These are phyloP conservation scores for Rhododendron simsii DNA, from an alignment of 148 eudicot species.

Conservation along the genomic window DNA sequence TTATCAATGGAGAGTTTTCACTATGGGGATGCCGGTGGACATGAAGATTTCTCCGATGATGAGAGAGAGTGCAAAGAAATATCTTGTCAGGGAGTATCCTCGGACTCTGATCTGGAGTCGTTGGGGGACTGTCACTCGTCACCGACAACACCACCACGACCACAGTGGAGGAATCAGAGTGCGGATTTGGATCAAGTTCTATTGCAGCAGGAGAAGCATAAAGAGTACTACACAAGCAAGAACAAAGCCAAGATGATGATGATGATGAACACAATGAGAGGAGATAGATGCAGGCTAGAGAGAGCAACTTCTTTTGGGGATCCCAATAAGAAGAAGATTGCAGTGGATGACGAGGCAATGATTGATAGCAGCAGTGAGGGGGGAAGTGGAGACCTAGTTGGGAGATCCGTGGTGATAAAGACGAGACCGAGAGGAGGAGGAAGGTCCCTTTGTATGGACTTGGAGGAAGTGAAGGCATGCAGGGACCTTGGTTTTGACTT, in stretches of 20 bases:
- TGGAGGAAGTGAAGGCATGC: slow-evolving; percentile 32
- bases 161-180: not conserved
- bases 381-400: slow-evolving; percentile 1
- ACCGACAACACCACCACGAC: slow-evolving; percentile 6
- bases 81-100: not conserved
- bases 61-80: not conserved
- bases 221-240: slow-evolving; percentile 1
- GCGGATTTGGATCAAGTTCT: not conserved
- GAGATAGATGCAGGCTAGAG: not conserved
- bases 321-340: not conserved
- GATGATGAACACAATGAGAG: not conserved
- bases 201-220: not conserved
- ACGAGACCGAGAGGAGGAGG: slow-evolving; percentile 22
- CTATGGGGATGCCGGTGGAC: not conserved
- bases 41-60: not conserved
- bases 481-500: slow-evolving; percentile 27
- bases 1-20: slow-evolving; percentile 13
- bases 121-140: not conserved
- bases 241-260: not conserved
- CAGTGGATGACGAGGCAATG: not conserved
- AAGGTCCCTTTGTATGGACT: slow-evolving; percentile 19
- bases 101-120: not conserved
- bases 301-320: not conserved
- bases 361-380: not conserved
- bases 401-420: slow-evolving; percentile 1